Evolutionary conservation across 208 protist genomes (phyloP).

Genomic region (Trypanosoma conorhini): DNA sequence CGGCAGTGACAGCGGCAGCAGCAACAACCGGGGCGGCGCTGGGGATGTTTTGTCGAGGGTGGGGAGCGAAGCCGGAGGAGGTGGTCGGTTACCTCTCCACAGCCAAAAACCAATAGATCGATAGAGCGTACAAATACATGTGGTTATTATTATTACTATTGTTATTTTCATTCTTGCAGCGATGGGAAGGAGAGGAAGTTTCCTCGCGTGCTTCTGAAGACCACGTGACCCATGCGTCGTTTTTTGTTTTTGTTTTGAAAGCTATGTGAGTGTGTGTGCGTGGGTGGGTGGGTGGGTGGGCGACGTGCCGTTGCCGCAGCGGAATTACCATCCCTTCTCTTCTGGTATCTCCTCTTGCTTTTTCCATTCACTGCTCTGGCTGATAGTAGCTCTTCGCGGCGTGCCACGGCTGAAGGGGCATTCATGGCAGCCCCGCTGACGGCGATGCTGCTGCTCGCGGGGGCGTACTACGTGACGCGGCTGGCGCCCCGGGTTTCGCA

Average conservation of each 20-base stretch:
- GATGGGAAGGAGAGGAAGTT: background rate
- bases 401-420: background rate
- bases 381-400: background rate
- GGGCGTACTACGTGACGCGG: slow-evolving; percentile 50
- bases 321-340: background rate
- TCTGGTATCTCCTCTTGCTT: background rate
- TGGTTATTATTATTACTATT: background rate
- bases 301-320: background rate
- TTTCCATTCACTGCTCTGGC: background rate
- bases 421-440: slow-evolving; percentile 40
- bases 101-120: background rate
- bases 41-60: background rate
- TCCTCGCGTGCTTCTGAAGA: no score
- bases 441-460: slow-evolving; percentile 43
- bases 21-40: slow-evolving; percentile 3
- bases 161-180: background rate
- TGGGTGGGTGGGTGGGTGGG: background rate
- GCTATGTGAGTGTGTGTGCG: background rate
- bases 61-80: background rate
- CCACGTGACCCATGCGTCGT: no score
- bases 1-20: slow-evolving; percentile 5
- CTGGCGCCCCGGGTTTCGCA: slow-evolving; percentile 57
- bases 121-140: background rate
- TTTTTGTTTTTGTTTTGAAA: no score
- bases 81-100: background rate